Evolutionary conservation across 75 land plant species (phyloP), one percentile per base, ranked within the genome.

Genomic region (Gnetum montanum): DNA sequence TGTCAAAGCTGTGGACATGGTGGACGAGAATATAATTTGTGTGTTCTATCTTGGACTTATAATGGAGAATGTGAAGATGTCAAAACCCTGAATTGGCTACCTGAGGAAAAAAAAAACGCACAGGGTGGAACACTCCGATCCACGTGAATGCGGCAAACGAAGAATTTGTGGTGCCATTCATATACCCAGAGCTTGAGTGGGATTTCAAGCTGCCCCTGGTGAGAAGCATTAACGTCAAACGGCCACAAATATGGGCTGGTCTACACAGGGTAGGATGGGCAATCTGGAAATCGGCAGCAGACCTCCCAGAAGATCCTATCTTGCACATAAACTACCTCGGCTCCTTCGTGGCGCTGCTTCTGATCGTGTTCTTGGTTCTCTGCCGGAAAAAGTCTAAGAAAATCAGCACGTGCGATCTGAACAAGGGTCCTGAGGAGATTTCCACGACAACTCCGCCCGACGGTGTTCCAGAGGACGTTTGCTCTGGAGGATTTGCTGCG

Each of bases 181-280:
- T 81, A 15, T 77, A 77, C 47, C 85, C 85, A 26, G 82, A 77
- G 24, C 43, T 81, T 10, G 82, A 73, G 36, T 81, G 85, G 85
- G 85, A 81, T 52, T 81, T 81, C 49, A 34, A 82, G 34, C 45
- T 81, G 24, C 73, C 85, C 6, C 31, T 69, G 8, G 85, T 81
- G 53, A 81, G 73, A 69, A 81, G 86, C 55, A 85, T 85, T 46
- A 85, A 85, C 62, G 89, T 85, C 1, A 80, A 80, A 50, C 76
- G 76, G 51, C 80, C 86, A 1, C 81, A 81, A 6, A 86, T 85
- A 2, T 85, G 82, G 31, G 71, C 90, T 22, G 86, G 90, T 23
- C n/a, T n/a, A n/a, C n/a, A n/a, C n/a, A n/a, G n/a, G n/a, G 59
- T 85, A 45, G 90, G 90, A 1, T 85, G 90, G 90, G 77, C 72